Percentiles rank a stretch among this genome's conserved stretches.
Evolutionary conservation across 208 protist species (phyloP).

Genomic region (Crithidia acanthocephali): DNA sequence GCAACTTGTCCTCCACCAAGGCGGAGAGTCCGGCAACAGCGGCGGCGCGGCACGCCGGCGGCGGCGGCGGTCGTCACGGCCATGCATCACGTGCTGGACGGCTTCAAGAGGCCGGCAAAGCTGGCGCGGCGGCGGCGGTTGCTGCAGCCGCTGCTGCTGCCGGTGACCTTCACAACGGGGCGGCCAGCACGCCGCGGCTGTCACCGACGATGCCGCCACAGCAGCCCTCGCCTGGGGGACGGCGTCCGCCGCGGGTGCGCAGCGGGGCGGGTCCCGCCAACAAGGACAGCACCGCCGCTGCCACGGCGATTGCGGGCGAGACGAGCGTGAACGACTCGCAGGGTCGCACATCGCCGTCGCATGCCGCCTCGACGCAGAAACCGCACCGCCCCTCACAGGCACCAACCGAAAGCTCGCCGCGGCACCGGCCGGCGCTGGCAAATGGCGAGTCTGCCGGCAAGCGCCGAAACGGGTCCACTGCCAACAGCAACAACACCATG

Average conservation of each 20-base stretch:
- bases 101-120: too few species aligned
- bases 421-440: not conserved
- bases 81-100: not conserved
- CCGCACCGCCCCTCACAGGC: conserved; percentile 18
- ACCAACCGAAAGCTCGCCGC: conserved; percentile 17
- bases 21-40: conserved; percentile 12
- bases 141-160: not conserved
- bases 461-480: not conserved
- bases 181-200: not conserved
- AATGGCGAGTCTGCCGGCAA: not conserved
- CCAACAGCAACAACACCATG: not conserved
- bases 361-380: not conserved
- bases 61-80: not conserved
- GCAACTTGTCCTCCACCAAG: conserved; percentile 34
- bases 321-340: conserved; percentile 12
- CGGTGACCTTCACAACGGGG: not conserved
- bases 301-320: conserved; percentile 3
- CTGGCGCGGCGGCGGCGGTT: not conserved
- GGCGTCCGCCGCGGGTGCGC: not conserved
- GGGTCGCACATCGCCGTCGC: conserved; percentile 12
- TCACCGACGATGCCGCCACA: conserved; percentile 13
- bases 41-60: not conserved
- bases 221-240: conserved; percentile 13
- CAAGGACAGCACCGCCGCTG: not conserved
- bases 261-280: not conserved